Evolutionary conservation across 805 yeast species (phyloP).

Genomic region (Tetrapisispora taiwanensis): DNA sequence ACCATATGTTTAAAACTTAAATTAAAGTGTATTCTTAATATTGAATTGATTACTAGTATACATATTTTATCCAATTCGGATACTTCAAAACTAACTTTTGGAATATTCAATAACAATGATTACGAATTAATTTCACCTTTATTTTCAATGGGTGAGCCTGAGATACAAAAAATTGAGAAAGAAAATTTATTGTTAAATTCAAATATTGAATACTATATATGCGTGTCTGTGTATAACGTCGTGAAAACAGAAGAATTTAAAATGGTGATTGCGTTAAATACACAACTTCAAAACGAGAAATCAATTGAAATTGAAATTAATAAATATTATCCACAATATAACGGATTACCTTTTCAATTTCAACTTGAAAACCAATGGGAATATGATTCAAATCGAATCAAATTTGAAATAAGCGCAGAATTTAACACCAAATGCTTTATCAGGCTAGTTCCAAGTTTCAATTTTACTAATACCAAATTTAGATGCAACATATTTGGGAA

Average conservation of each 20-base stretch:
- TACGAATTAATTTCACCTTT: conserved; percentile 15
- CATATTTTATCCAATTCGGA: conserved; percentile 9
- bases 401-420: conserved; percentile 2
- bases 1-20: conserved; percentile 14
- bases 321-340: background rate
- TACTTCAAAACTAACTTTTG: conserved; percentile 12
- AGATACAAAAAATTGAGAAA: conserved; percentile 6
- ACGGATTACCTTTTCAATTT: conserved; percentile 14
- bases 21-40: conserved; percentile 1
- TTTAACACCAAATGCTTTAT: conserved; percentile 11
- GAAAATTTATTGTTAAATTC: conserved; percentile 12
- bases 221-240: background rate
- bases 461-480: conserved; percentile 2
- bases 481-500: conserved; percentile 18
- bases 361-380: conserved; percentile 7
- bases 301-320: background rate
- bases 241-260: background rate
- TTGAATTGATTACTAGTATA: conserved; percentile 10
- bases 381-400: conserved; percentile 6
- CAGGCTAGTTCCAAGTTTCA: conserved; percentile 10
- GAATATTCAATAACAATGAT: conserved; percentile 18
- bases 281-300: background rate
- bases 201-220: conserved; percentile 13
- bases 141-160: conserved; percentile 8
- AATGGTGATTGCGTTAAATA: background rate